These are phyloP conservation scores for Solanum lycopersicoides DNA, from an alignment of 257 asterid genomes.

Conservation along the genomic window DNA sequence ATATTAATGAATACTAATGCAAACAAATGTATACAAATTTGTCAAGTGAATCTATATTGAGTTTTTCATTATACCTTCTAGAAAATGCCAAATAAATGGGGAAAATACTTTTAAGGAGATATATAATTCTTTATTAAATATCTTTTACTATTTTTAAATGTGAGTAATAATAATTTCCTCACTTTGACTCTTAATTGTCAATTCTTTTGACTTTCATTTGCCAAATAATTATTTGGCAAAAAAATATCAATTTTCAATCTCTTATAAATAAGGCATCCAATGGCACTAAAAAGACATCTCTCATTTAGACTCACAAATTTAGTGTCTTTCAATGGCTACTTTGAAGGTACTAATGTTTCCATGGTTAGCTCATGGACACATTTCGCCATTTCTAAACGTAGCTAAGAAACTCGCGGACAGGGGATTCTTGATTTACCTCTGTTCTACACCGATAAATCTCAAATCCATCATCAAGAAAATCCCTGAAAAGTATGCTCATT, in stretches of 20 bases:
- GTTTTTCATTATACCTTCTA: too few relatives aligned
- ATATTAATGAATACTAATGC: too few relatives aligned
- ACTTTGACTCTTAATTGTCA: too few relatives aligned
- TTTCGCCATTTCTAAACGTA: constrained; percentile 10
- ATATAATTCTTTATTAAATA: background rate
- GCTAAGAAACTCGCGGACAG: constrained; percentile 25
- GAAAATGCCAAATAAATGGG: too few relatives aligned
- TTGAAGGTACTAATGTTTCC: background rate
- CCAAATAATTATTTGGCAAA: background rate
- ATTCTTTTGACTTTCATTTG: background rate
- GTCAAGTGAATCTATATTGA: too few relatives aligned
- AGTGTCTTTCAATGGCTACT: background rate
- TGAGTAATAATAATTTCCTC: background rate
- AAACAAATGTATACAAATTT: too few relatives aligned
- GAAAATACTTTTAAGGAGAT: too few relatives aligned
- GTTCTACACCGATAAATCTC: constrained; percentile 39
- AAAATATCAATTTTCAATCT: too few relatives aligned
- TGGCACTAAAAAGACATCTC: background rate
- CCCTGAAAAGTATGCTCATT: background rate
- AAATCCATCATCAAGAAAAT: constrained; percentile 14
- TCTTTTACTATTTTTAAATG: too few relatives aligned
- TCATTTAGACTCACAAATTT: background rate
- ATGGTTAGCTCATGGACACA: constrained; percentile 1
- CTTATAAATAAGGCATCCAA: background rate
- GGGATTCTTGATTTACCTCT: constrained; percentile 20